A percentile compares a stretch with the other conserved stretches of the same genome.
Evolutionary conservation across 495 filamentous ascomycete species (phyloP).

Genomic region (Apiosordaria backusii): DNA sequence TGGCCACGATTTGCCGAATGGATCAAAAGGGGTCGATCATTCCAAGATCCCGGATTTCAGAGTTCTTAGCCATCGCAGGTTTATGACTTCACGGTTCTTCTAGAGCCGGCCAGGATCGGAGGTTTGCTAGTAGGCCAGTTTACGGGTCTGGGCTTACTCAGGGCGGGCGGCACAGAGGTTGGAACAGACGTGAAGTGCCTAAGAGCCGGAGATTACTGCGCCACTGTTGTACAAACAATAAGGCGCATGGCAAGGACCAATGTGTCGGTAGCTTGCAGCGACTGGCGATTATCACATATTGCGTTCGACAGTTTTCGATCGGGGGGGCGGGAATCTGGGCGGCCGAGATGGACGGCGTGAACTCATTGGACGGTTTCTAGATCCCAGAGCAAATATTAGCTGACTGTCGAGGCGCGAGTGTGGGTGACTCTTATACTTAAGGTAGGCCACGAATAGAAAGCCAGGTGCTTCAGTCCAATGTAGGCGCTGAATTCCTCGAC

Average conservation of each 20-base stretch:
- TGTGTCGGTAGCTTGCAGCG: too few species aligned
- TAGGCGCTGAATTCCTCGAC: too few species aligned
- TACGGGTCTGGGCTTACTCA: background rate
- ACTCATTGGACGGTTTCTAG: too few species aligned
- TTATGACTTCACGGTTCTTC: background rate
- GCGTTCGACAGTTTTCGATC: too few species aligned
- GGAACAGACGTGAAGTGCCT: background rate
- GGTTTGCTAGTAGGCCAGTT: background rate
- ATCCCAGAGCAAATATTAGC: too few species aligned
- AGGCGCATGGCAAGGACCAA: background rate
- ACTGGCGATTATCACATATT: too few species aligned
- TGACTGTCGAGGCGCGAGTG: too few species aligned
- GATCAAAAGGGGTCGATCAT: background rate
- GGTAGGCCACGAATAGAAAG: too few species aligned
- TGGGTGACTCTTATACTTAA: too few species aligned
- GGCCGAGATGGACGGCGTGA: too few species aligned
- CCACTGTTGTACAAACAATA: background rate
- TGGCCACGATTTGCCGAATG: background rate
- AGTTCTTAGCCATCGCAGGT: background rate
- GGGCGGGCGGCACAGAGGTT: background rate
- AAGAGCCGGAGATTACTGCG: background rate
- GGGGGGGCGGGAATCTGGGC: too few species aligned
- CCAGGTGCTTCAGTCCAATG: too few species aligned
- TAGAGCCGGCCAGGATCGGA: background rate
- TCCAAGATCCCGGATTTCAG: background rate